Evolutionary conservation across 768 basidiomycete species (phyloP).

Genomic region (Fomitopsis serialis): DNA sequence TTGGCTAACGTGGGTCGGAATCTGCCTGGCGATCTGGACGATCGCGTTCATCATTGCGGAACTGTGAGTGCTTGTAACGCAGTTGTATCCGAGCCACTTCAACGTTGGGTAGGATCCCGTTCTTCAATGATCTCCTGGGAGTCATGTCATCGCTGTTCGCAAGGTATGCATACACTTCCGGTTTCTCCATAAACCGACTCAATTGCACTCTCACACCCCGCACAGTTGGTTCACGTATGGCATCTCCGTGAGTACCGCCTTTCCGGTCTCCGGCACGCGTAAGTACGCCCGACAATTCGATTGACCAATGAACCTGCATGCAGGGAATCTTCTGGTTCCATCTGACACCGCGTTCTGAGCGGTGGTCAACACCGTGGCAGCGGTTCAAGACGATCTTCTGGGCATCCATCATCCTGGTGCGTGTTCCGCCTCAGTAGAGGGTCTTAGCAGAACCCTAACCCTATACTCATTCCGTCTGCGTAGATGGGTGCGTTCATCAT

Average conservation of each 20-base stretch:
- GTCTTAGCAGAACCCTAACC: constrained; percentile 3
- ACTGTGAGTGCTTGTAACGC: constrained; percentile 19
- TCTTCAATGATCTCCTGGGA: constrained; percentile 27
- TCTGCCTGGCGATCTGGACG: constrained; percentile 21
- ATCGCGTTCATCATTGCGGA: constrained; percentile 26
- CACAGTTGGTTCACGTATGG: constrained; percentile 26
- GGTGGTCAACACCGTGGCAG: constrained; percentile 20
- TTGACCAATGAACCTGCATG: not conserved
- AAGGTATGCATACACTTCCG: no score
- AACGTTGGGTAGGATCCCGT: constrained; percentile 20
- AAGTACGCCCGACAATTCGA: no score
- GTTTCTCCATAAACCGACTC: no score
- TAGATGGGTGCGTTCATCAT: constrained; percentile 27
- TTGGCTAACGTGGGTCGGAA: constrained; percentile 24
- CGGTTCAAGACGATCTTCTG: constrained; percentile 21
- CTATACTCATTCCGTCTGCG: constrained; percentile 1
- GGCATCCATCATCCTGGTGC: constrained; percentile 16
- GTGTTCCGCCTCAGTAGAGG: no score
- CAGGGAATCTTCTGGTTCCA: constrained; percentile 26
- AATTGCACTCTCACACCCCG: not conserved
- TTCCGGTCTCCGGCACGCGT: no score
- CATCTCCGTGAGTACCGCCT: constrained; percentile 19
- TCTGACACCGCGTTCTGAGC: constrained; percentile 15
- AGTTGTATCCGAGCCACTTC: no score
- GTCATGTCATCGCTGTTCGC: constrained; percentile 25